These are phyloP conservation scores for Cryphonectria radicalis DNA, from an alignment of 2,329 filamentous ascomycete genomes.

Conservation along the genomic window DNA sequence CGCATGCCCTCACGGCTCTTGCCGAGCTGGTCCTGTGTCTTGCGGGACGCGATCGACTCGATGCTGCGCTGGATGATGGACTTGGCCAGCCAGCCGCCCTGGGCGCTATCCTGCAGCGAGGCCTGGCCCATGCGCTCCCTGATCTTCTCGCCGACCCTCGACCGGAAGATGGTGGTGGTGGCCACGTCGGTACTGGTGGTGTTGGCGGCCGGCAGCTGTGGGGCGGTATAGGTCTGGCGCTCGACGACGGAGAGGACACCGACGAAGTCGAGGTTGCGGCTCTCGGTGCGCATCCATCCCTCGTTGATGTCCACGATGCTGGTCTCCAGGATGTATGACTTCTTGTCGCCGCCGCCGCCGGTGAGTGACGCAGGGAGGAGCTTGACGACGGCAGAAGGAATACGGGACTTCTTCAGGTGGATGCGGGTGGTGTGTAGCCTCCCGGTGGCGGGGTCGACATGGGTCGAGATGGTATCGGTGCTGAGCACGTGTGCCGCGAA, in stretches of 20 bases:
- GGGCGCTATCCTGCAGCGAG: conserved; percentile 41
- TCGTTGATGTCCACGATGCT: conserved; percentile 78
- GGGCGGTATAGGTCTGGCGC: conserved; percentile 67
- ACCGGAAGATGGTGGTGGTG: conserved; percentile 75
- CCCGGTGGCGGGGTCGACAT: conserved; percentile 73
- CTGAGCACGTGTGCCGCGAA: conserved; percentile 82
- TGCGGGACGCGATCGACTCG: conserved; percentile 76
- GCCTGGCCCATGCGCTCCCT: conserved; percentile 56
- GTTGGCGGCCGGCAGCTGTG: conserved; percentile 36
- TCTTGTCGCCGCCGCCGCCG: conserved; percentile 68
- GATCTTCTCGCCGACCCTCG: conserved; percentile 71
- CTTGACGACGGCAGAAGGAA: conserved; percentile 76
- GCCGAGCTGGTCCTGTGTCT: conserved; percentile 76
- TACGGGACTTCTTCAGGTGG: conserved; percentile 79
- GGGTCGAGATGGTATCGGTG: conserved; percentile 78
- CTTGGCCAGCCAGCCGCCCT: conserved; percentile 43
- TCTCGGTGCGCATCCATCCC: conserved; percentile 83
- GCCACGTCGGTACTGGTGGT: conserved; percentile 65
- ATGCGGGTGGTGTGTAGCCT: conserved; percentile 78
- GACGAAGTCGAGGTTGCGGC: conserved; percentile 80
- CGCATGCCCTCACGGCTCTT: conserved; percentile 86
- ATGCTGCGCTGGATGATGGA: conserved; percentile 74
- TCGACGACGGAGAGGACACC: conserved; percentile 80
- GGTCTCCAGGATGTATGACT: conserved; percentile 80
- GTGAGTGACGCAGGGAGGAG: conserved; percentile 72